Conservation (phyloP, 768 basidiomycete genomes). For the Tricholoma saponaceum region DNA sequence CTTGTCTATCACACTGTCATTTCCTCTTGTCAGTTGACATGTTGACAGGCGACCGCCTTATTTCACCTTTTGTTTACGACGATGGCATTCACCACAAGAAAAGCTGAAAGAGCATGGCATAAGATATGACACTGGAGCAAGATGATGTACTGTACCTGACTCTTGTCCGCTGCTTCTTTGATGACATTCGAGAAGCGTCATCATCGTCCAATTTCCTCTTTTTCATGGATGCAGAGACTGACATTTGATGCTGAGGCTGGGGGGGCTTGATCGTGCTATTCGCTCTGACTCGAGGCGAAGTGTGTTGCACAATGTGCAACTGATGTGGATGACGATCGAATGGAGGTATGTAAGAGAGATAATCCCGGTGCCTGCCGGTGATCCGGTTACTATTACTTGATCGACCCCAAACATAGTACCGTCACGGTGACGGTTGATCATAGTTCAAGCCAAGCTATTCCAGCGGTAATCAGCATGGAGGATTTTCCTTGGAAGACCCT, state of each 20-base stretch:
- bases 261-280: slow-evolving; percentile 31
- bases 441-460: no score
- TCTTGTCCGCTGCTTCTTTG: slow-evolving; percentile 71
- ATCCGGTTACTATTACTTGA: slow-evolving; percentile 1
- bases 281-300: slow-evolving; percentile 2
- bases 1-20: slow-evolving; percentile 75
- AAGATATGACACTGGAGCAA: slow-evolving; percentile 10
- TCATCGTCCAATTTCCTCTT: slow-evolving; percentile 67
- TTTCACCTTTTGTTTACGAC: slow-evolving; percentile 79
- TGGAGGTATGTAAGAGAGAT: not conserved
- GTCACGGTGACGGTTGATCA: no score
- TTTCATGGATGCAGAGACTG: slow-evolving; percentile 37
- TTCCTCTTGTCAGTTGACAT: slow-evolving; percentile 11
- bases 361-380: not conserved
- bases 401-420: no score
- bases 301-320: not conserved
- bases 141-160: slow-evolving; percentile 56
- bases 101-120: slow-evolving; percentile 42
- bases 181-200: slow-evolving; percentile 32
- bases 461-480: not conserved
- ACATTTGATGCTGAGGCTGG: slow-evolving; percentile 13
- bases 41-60: slow-evolving; percentile 3
- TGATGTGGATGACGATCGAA: not conserved
- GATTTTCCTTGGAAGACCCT: slow-evolving; percentile 30
- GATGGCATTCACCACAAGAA: slow-evolving; percentile 85